phyloP scores from a whole-genome alignment of 441 rosid genomes.

The Jatropha podagrica region DNA sequence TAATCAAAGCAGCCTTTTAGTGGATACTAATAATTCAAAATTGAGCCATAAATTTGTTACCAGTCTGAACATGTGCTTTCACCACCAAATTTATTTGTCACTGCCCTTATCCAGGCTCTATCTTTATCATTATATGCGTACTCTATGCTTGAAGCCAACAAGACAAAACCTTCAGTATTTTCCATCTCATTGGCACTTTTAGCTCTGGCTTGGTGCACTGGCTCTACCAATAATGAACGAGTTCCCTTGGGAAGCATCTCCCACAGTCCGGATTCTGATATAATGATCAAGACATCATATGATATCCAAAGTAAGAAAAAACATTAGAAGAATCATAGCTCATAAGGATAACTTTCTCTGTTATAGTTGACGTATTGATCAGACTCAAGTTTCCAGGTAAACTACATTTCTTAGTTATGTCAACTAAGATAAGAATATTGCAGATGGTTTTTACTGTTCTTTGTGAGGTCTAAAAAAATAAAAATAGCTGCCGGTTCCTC shows the following conservation, averaged over 20 bases:
- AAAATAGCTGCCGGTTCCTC: background rate
- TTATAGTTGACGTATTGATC: background rate
- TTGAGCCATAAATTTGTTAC: constrained; percentile 15
- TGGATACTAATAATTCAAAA: background rate
- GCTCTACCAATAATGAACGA: constrained; percentile 54
- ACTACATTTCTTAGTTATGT: background rate
- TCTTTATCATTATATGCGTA: constrained; percentile 77
- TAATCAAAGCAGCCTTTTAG: constrained; percentile 2
- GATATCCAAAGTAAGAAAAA: constrained; percentile 1
- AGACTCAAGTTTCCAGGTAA: background rate
- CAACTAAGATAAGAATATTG: background rate
- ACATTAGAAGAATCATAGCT: constrained; percentile 4
- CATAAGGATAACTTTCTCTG: background rate
- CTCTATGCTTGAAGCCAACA: constrained; percentile 68
- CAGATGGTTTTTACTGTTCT: background rate
- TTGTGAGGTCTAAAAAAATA: background rate
- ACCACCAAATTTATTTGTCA: constrained; percentile 69
- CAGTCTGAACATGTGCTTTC: constrained; percentile 28
- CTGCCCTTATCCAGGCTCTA: constrained; percentile 75
- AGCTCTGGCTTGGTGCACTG: constrained; percentile 38
- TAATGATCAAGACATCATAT: constrained; percentile 22
- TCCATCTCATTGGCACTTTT: constrained; percentile 27
- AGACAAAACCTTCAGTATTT: constrained; percentile 49
- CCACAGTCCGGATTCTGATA: constrained; percentile 58
- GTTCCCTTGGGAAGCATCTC: constrained; percentile 52